Conservation (phyloP, 2,329 filamentous ascomycete genomes). For the Aureobasidium sp. region DNA sequence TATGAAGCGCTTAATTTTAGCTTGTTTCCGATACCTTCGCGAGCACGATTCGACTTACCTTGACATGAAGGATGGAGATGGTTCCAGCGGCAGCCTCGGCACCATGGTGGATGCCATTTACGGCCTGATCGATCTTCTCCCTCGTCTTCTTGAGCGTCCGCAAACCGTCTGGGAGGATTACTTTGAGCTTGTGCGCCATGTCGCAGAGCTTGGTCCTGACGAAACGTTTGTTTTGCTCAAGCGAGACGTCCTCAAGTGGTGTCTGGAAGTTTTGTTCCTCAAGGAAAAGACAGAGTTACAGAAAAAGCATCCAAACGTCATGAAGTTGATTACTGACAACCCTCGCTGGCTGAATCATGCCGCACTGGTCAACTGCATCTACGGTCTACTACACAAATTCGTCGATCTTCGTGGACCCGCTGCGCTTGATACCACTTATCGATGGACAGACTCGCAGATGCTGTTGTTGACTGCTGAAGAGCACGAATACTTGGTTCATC, state of each 20-base stretch:
- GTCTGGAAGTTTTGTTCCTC: conserved; percentile 12
- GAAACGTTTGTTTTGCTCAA: conserved; percentile 14
- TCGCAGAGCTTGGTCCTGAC: conserved; percentile 13
- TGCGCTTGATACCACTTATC: not conserved
- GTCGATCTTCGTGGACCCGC: not conserved
- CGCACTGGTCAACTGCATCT: conserved; percentile 2
- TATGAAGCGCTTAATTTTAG: conserved; percentile 23
- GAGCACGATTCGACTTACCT: conserved; percentile 25
- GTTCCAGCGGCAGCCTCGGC: not conserved
- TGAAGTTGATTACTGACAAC: not conserved
- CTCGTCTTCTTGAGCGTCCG: not conserved
- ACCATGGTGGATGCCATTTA: not conserved
- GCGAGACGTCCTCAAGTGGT: conserved; percentile 11
- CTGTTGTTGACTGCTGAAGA: not conserved
- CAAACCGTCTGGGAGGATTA: conserved; percentile 14
- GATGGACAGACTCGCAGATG: not conserved
- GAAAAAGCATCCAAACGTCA: not conserved
- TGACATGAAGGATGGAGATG: conserved; percentile 11
- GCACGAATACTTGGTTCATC: not conserved
- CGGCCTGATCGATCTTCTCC: not conserved
- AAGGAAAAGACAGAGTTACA: not conserved
- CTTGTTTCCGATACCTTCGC: conserved; percentile 24
- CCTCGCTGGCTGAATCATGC: not conserved
- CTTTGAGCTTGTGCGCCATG: conserved; percentile 12
- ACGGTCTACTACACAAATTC: conserved; percentile 8